Evolutionary conservation across 306 rosid species (phyloP).

Genomic region (Quercus glauca): DNA sequence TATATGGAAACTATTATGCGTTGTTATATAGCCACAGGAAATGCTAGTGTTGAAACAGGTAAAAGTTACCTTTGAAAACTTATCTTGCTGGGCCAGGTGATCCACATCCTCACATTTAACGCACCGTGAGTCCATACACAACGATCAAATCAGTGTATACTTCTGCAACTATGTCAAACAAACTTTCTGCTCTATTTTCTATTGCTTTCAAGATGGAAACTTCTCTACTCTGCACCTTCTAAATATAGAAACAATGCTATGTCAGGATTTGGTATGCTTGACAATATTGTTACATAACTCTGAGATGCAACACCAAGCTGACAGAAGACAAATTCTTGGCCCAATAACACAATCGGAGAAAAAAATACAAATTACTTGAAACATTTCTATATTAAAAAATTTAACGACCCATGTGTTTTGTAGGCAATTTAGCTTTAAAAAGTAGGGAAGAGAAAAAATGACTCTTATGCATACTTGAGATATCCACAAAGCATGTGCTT

Average conservation of each 20-base stretch:
- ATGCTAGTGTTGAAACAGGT: background rate
- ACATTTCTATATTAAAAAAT: no score
- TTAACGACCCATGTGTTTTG: no score
- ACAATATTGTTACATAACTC: background rate
- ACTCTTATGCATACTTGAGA: constrained; percentile 54
- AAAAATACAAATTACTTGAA: no score
- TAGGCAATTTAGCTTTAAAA: background rate
- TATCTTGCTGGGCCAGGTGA: constrained; percentile 63
- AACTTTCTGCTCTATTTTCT: constrained; percentile 68
- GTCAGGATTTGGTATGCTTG: background rate
- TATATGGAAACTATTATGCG: constrained; percentile 6
- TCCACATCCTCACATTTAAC: constrained; percentile 77
- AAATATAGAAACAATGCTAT: constrained; percentile 27
- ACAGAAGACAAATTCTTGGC: background rate
- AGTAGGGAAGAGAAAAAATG: background rate
- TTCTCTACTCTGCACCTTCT: constrained; percentile 83
- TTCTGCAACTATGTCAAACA: constrained; percentile 69
- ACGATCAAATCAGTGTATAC: constrained; percentile 73
- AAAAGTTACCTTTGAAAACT: constrained; percentile 65
- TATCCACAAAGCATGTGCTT: constrained; percentile 82
- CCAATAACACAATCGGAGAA: background rate
- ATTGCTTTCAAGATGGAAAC: constrained; percentile 64
- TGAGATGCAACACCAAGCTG: background rate
- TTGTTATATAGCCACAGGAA: background rate
- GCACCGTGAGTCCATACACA: constrained; percentile 52